These are phyloP conservation scores for Kwoniella dejecticola DNA, from an alignment of 768 basidiomycete genomes.

Conservation along the genomic window DNA sequence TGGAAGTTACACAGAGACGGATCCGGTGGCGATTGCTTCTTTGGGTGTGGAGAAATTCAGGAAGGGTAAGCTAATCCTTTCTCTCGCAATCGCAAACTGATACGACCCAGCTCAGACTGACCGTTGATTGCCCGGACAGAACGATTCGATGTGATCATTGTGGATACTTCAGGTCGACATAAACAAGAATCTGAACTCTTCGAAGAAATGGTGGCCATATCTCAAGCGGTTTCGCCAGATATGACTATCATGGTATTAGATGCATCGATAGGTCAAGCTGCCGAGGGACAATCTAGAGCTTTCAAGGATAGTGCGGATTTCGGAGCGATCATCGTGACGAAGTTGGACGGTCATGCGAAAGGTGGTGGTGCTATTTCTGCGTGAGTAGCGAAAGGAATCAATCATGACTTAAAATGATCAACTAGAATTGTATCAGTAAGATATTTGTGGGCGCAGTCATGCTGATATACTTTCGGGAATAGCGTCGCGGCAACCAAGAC, in stretches of 20 bases:
- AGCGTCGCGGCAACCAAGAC: slow-evolving; percentile 99
- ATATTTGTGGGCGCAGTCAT: too few relatives aligned
- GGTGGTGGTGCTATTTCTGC: slow-evolving; percentile 99
- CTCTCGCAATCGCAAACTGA: slow-evolving; percentile 11
- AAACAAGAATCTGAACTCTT: slow-evolving; percentile 97
- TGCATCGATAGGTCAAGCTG: slow-evolving; percentile 98
- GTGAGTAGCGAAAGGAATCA: slow-evolving; percentile 67
- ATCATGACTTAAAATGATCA: background rate
- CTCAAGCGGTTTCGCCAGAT: slow-evolving; percentile 85
- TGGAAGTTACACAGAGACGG: slow-evolving; percentile 97
- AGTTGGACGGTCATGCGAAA: slow-evolving; percentile 99
- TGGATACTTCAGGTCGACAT: slow-evolving; percentile 96
- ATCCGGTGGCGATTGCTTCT: slow-evolving; percentile 90
- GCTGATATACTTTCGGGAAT: slow-evolving; percentile 2
- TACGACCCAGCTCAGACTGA: background rate
- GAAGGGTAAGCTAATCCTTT: slow-evolving; percentile 59
- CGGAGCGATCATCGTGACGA: slow-evolving; percentile 98
- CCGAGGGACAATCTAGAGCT: slow-evolving; percentile 90
- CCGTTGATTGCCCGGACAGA: slow-evolving; percentile 60
- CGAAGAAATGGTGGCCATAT: slow-evolving; percentile 96
- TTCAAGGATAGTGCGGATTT: slow-evolving; percentile 98
- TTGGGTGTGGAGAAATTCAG: slow-evolving; percentile 96
- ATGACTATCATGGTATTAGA: slow-evolving; percentile 96
- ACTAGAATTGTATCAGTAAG: background rate
- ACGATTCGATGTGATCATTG: slow-evolving; percentile 96